Base-by-base conservation (phyloP, 2,329 filamentous ascomycete genomes). In the Claviceps digitariae region DNA sequence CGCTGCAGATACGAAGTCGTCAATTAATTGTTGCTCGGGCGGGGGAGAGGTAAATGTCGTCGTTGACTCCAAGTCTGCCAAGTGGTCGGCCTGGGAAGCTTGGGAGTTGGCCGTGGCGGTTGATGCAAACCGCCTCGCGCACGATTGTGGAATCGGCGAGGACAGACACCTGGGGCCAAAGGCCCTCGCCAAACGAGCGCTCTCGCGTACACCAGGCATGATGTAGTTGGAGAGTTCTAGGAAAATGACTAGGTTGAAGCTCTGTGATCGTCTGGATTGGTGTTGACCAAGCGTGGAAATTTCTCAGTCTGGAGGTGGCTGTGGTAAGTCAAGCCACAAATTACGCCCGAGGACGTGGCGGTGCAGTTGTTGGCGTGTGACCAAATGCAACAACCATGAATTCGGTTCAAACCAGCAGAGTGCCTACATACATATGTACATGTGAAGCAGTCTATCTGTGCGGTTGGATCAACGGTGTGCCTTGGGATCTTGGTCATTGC, bases 11-110 rank as follows among this genome's bases (percentile, higher is more conserved):
- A 69, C 62, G 61, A 74, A 75, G n/a, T 63, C 59, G 56, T 74
- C 64, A 25, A 71, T 61, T 15, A 66, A 59, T 46, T 64, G 64
- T 31, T 66, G 63, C 40, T 70, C 67, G 15, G 72, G 70, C 15
- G 65, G 58, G 23, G 75, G 72, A 20, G 69, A 66, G 38, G 61
- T 60, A 59, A 80, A 70, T 34, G 75, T 73, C 51, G 77, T 78
- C 36, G 73, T 69, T 41, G 66, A 57, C 60, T 81, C 78, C 56
- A 81, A 69, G 56, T 80, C 77, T 48, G 65, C 61, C 43, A 78
- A 64, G 38, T 60, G 64, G 12, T 69, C 61, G 31, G 56, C 53
- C 25, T 53, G 49, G 38, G 41, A 50, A 29, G 59, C 43, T 9
- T 58, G 50, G 57, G 65, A 58, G 69, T 68, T 50, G 64, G 44